Evolutionary conservation across 331 rosid species (phyloP).

Genomic region (Cydonia oblonga): DNA sequence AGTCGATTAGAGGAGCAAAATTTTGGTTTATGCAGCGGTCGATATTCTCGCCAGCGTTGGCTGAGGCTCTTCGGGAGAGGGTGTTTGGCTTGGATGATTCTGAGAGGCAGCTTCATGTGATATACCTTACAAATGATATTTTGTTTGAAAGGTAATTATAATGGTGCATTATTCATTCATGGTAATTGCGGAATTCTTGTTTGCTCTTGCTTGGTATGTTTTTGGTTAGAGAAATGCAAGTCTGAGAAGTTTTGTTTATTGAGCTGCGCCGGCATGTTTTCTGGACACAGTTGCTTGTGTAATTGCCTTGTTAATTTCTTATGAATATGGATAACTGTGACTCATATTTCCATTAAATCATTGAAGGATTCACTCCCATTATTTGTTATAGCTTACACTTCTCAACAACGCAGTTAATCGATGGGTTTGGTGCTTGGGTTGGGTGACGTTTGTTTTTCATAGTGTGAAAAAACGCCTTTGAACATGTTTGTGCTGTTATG

Average conservation of each 20-base stretch:
- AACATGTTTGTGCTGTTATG: neutral
- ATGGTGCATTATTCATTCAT: neutral
- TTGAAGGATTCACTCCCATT: neutral
- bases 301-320: neutral
- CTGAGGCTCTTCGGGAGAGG: slow-evolving; percentile 79
- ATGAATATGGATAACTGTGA: neutral
- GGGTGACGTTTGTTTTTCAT: neutral
- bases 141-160: slow-evolving; percentile 67
- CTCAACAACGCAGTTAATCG: neutral
- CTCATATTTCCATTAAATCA: neutral
- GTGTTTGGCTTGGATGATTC: slow-evolving; percentile 64
- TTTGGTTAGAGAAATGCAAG: neutral
- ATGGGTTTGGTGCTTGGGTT: neutral
- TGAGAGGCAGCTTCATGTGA: slow-evolving; percentile 86
- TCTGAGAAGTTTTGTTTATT: neutral
- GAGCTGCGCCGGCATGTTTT: neutral
- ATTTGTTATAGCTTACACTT: neutral
- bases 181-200: neutral
- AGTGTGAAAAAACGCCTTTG: neutral
- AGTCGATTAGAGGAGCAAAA: slow-evolving; percentile 84
- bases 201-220: neutral
- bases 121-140: slow-evolving; percentile 87
- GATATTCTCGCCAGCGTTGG: slow-evolving; percentile 84
- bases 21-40: slow-evolving; percentile 98
- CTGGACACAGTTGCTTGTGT: neutral